A percentile compares a stretch with the other conserved stretches of the same genome.
phyloP scores from a whole-genome alignment of 805 yeast genomes.

The Metschnikowia lachancei region DNA sequence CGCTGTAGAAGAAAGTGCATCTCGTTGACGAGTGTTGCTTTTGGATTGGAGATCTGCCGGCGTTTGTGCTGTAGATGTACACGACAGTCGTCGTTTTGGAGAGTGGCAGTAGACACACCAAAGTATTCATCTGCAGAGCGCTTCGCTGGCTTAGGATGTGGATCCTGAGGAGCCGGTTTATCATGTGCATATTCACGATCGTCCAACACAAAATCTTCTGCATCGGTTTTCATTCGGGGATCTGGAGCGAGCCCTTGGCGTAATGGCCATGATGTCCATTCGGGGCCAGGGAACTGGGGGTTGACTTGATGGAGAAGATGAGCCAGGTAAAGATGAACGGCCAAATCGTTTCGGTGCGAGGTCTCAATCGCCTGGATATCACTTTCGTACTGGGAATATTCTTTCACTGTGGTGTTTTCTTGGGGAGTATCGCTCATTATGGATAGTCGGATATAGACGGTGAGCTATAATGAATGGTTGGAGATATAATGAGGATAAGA shows the following conservation, averaged over 20 bases:
- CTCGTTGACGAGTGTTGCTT: constrained; percentile 17
- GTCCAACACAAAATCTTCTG: constrained; percentile 11
- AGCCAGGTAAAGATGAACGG: constrained; percentile 63
- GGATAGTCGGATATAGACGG: no score
- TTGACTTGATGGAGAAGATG: constrained; percentile 42
- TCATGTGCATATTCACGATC: neutral
- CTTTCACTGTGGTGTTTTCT: neutral
- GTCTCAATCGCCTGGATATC: constrained; percentile 41
- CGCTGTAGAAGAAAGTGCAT: constrained; percentile 15
- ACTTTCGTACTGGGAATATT: constrained; percentile 1
- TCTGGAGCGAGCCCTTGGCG: constrained; percentile 5
- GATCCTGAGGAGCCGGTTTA: neutral
- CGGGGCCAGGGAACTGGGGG: constrained; percentile 33
- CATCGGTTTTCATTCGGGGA: constrained; percentile 11
- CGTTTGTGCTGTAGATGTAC: constrained; percentile 5
- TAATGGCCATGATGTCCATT: constrained; percentile 66
- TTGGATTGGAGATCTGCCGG: constrained; percentile 7
- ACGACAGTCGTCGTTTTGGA: neutral
- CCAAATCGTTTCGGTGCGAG: constrained; percentile 52
- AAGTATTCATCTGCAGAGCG: neutral
- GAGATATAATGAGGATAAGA: no score
- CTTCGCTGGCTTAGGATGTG: neutral
- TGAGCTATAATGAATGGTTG: neutral
- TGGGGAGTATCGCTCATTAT: neutral
- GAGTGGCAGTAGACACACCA: neutral